Percentiles rank a stretch among this genome's conserved stretches.
These are phyloP conservation scores for Stachybotrys elegans DNA, from an alignment of 2,329 filamentous ascomycete species.

Conservation along the genomic window DNA sequence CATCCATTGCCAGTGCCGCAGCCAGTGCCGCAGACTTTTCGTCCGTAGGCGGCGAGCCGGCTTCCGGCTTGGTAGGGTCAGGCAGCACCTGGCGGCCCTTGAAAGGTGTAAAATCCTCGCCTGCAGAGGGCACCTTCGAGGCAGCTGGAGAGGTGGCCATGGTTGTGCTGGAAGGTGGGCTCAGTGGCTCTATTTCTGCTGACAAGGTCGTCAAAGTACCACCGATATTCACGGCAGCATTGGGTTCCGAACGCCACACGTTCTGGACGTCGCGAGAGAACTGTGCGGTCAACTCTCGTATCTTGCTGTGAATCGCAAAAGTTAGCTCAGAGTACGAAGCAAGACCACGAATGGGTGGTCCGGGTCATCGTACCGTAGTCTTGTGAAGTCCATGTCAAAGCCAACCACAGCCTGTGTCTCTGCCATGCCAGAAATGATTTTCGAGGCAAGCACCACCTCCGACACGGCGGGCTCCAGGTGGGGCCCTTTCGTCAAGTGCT, in stretches of 20 bases:
- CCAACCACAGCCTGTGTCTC: slow-evolving; percentile 22
- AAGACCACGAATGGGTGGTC: neutral
- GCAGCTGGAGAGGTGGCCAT: slow-evolving; percentile 11
- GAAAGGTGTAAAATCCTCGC: slow-evolving; percentile 15
- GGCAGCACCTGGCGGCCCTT: slow-evolving; percentile 17
- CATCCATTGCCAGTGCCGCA: too few species aligned
- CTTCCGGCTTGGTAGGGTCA: slow-evolving; percentile 12
- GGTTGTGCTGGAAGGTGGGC: slow-evolving; percentile 16
- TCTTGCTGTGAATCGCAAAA: slow-evolving; percentile 19
- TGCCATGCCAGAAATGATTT: slow-evolving; percentile 16
- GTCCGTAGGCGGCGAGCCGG: slow-evolving; percentile 9
- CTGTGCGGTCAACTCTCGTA: slow-evolving; percentile 25
- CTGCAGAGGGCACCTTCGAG: slow-evolving; percentile 10
- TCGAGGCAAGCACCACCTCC: slow-evolving; percentile 22
- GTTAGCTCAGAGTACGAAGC: neutral
- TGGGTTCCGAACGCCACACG: slow-evolving; percentile 20
- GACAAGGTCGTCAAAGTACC: slow-evolving; percentile 15
- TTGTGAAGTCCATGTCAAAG: slow-evolving; percentile 26
- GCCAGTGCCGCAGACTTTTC: slow-evolving; percentile 16
- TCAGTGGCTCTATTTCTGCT: too few species aligned
- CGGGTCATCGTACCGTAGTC: slow-evolving; percentile 24
- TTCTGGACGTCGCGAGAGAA: slow-evolving; percentile 29
- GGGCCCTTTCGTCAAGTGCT: slow-evolving; percentile 25
- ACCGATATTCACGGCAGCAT: slow-evolving; percentile 9
- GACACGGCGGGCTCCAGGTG: slow-evolving; percentile 23